phyloP scores from a whole-genome alignment of 2,329 filamentous ascomycete species.

The Arthrobotrys musiformis region DNA sequence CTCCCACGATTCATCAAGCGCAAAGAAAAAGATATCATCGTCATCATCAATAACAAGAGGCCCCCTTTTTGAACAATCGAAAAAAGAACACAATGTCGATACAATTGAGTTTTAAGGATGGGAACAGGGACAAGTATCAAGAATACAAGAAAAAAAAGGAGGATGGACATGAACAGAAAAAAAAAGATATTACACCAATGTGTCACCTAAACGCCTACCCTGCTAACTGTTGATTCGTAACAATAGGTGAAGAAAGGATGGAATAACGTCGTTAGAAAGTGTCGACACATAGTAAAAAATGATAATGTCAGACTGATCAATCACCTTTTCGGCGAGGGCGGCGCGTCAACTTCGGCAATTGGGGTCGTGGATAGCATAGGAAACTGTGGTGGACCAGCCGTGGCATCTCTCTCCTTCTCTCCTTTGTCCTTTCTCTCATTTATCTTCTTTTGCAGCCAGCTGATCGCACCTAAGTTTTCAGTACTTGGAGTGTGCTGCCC shows the following conservation, averaged over 20 bases:
- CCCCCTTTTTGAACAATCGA: not conserved
- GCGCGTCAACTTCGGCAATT: slow-evolving; percentile 15
- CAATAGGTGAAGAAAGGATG: slow-evolving; percentile 27
- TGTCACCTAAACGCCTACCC: slow-evolving; percentile 47
- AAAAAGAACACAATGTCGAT: not conserved
- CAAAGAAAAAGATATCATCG: slow-evolving; percentile 1
- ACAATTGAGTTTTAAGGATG: not conserved
- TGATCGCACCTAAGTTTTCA: slow-evolving; percentile 67
- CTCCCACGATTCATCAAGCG: slow-evolving; percentile 7
- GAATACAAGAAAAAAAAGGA: not conserved
- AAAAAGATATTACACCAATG: slow-evolving; percentile 15
- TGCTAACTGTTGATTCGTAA: slow-evolving; percentile 33
- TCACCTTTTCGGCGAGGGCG: slow-evolving; percentile 40
- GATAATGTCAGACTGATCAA: slow-evolving; percentile 7
- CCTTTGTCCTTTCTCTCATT: slow-evolving; percentile 65
- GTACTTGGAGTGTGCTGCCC: slow-evolving; percentile 27
- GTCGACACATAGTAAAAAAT: not conserved
- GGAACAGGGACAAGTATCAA: not conserved
- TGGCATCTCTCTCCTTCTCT: slow-evolving; percentile 33
- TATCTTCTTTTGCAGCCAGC: slow-evolving; percentile 74
- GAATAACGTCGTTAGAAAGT: slow-evolving; percentile 12
- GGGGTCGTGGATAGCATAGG: slow-evolving; percentile 15
- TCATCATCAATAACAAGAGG: slow-evolving; percentile 1
- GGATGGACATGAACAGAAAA: not conserved
- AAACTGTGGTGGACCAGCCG: slow-evolving; percentile 6